Evolutionary conservation across 1,139 yeast genomes (phyloP), one percentile per base, ranked within the genome.

Genomic region (Protomyces lactucae-debilis): DNA sequence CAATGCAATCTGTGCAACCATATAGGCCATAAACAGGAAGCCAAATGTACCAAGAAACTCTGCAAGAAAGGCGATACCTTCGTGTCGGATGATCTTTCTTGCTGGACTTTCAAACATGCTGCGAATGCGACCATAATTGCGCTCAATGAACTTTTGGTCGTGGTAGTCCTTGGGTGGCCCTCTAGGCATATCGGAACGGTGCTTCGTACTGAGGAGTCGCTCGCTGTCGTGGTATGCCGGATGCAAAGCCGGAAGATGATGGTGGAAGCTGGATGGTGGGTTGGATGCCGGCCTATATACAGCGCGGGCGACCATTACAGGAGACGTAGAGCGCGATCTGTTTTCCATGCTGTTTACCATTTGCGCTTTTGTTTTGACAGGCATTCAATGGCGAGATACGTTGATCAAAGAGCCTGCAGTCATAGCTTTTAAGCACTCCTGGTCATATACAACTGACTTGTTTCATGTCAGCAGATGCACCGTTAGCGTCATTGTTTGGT

Each of bases 11-110:
- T 88, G 88, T 64, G 87, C 82, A 40, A 39, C 32, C 63, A 59
- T 52, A 70, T 83, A 87, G 9, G 96, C 96, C 69, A 85, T 81
- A 85, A 91, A 86, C 70, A 90, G 79, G 77, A 90, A 90, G 76
- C 87, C 80, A 73, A 87, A 89, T 51, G 97, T 90, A 71, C 97
- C 97, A 72, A 85, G 82, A 75, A 89, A 87, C 76, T 89, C 96
- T 74, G 85, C 87, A 67, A 79, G 73, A 37, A 79, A 76, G 16
- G 86, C 86, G 68, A 83, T 75, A 45, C 59, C 54, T 39, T 60
- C 63, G 37, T 59, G 63, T n/a, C 63, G 52, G 5, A 59, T 28
- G 36, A 52, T 32, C 45, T 23, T 39, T 12, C 63, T 39, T 21
- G 63, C 32, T 3, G 63, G 63, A 14, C 52, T 28, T 53, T 59